Evolutionary conservation across 2,329 filamentous ascomycete species (phyloP), one percentile per base, ranked within the genome.

Genomic region (Botryotinia calthae): DNA sequence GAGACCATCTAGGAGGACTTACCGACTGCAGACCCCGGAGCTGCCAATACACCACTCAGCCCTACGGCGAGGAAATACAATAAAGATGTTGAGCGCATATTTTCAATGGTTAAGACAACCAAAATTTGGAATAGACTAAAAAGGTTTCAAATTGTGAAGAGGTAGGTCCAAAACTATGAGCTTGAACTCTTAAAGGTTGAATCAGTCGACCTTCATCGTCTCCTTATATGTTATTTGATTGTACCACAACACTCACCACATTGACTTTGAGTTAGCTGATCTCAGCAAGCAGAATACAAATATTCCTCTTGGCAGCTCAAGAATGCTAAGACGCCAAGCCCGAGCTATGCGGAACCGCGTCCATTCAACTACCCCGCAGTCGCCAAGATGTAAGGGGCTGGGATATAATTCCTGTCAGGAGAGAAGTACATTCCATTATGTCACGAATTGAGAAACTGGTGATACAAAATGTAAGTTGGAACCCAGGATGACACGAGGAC

Each of bases 231-330:
- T 34, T n/a, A 28, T 12, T 10, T 37, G 20, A 58, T 12, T 14
- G 37, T 66, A n/a, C 46, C 34, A 65, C 46, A 48, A 64, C 34
- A 25, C 28, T 69, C 40, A 69, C 64, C 22, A 22, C 61, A 25
- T 58, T 58, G 4, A 70, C 34, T 54, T 56, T 56, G 7, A 34
- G 46, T 54, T 65, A 65, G 59, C 69, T 65, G 31, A 64, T 71
- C 31, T 71, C 69, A 71, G 69, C 59, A 46, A 64, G 10, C 28
- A 10, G 44, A 65, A 65, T 71, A 64, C 46, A n/a, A 66, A 34
- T 56, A 28, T 28, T 9, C 22, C n/a, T 58, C 70, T 71, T 71
- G 70, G 70, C 70, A 66, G 48, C 46, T 71, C 48, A 71, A 66
- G 48, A 54, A 54, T 66, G 46, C 46, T 58, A 22, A 54, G 44